Percentiles rank a stretch among this genome's conserved stretches.
These are phyloP conservation scores for Colletotrichum tropicicola DNA, from an alignment of 2,329 filamentous ascomycete species.

Conservation along the genomic window DNA sequence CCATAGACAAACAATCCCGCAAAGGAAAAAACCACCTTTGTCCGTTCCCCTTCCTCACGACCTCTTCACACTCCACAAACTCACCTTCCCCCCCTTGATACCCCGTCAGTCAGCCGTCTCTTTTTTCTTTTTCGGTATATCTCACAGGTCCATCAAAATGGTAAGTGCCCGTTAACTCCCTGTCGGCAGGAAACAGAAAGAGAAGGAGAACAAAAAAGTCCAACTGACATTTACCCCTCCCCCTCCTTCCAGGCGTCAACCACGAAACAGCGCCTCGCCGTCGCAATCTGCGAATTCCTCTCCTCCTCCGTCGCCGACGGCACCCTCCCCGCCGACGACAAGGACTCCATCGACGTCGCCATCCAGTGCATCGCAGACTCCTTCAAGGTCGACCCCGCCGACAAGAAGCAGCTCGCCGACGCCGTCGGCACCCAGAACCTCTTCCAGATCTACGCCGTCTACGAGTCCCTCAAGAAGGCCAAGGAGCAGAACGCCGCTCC, in stretches of 20 bases:
- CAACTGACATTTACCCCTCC: not conserved
- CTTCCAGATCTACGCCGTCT: constrained; percentile 91
- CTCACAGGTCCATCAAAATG: constrained; percentile 11
- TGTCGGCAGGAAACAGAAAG: no score
- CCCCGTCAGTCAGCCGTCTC: not conserved
- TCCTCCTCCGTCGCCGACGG: constrained; percentile 85
- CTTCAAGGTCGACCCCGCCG: constrained; percentile 91
- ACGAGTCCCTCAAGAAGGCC: constrained; percentile 87
- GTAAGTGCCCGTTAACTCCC: not conserved
- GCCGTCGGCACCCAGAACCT: constrained; percentile 89
- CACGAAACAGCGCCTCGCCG: constrained; percentile 85
- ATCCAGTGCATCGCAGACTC: constrained; percentile 93
- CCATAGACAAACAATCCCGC: not conserved
- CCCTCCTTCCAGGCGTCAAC: constrained; percentile 52
- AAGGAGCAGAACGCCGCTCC: constrained; percentile 26
- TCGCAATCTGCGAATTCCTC: constrained; percentile 97
- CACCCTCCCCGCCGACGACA: constrained; percentile 86
- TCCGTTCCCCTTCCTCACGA: not conserved
- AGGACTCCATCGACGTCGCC: constrained; percentile 93
- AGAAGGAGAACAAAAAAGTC: not conserved
- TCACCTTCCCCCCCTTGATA: not conserved
- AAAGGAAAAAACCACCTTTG: not conserved
- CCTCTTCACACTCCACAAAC: not conserved
- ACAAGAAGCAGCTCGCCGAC: constrained; percentile 76
- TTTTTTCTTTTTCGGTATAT: not conserved